Base-by-base conservation (phyloP, 352 stramenopile genomes). In the Globisporangium cederbergense region DNA sequence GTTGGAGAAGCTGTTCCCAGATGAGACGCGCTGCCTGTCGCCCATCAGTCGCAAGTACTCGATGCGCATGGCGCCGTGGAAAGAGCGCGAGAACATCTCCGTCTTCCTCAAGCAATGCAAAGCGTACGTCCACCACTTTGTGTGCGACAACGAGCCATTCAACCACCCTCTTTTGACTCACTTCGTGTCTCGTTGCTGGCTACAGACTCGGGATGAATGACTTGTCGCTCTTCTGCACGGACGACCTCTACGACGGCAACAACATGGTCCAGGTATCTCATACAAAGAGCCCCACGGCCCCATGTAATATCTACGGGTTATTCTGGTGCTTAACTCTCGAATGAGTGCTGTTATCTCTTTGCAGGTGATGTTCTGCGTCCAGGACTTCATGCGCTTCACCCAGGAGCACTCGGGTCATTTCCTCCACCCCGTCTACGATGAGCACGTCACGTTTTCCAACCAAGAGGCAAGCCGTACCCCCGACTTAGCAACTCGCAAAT, bases 31-130 rank as follows among this genome's bases (percentile, higher is more conserved):
- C 45, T 79, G 73, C 16, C 74, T 77, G 32, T 89, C 79, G n/a
- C 83, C 81, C 0, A 92, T 90, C 70, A 92, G 79, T 42, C 83
- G 86, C 22, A 87, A 77, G 6, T 94, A 93, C 74, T 81, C 73
- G 30, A 67, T 67, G 36, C 73, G 71, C 32, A 89, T 93, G 82
- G 86, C 86, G 32, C 83, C 86, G 36, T 94, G 86, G 86, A 94
- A 93, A 60, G 86, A 94, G 60, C 72, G 86, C 4, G 86, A 94
- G 60, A 93, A 94, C 58, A 94, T 93, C 49, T 87, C 83, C 0
- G 74, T 94, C 34, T 94, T 93, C 60, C 75, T 94, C 49, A 78
- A 86, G 60, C 83, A 91, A 34, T 94, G 83, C 78, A 89, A 90
- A 70, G 83, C 78, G 86, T 91, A 69, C 32, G 80, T 78, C 6